Percentiles rank a stretch among this genome's conserved stretches.
phyloP scores from a whole-genome alignment of 768 basidiomycete genomes.

The Macrolepiota albuminosa region DNA sequence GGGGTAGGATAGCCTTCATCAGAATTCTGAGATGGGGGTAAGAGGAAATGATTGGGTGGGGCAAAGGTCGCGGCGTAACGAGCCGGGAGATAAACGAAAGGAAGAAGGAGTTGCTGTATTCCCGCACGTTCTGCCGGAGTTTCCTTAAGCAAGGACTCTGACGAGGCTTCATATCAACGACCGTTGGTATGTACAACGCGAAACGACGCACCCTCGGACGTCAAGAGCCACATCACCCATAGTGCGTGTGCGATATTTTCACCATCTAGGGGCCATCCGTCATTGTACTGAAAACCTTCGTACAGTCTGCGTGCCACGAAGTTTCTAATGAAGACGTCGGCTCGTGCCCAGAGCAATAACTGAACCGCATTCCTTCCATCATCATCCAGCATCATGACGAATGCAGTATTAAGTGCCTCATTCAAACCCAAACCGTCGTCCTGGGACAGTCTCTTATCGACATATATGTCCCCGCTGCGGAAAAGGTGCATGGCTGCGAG shows the following conservation, averaged over 20 bases:
- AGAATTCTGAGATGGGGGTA: slow-evolving; percentile 27
- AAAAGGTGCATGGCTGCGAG: slow-evolving; percentile 35
- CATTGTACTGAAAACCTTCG: slow-evolving; percentile 19
- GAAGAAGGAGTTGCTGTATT: slow-evolving; percentile 31
- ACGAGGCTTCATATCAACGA: not conserved
- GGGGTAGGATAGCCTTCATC: slow-evolving; percentile 22
- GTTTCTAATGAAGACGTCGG: slow-evolving; percentile 35
- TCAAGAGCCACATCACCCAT: slow-evolving; percentile 54
- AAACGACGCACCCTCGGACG: slow-evolving; percentile 31
- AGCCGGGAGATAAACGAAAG: slow-evolving; percentile 45
- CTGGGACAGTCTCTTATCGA: not conserved
- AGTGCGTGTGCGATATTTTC: slow-evolving; percentile 42
- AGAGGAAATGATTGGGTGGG: slow-evolving; percentile 60
- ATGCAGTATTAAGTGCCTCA: slow-evolving; percentile 7
- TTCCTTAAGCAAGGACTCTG: slow-evolving; percentile 27
- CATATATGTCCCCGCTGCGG: slow-evolving; percentile 15
- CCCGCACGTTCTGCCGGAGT: slow-evolving; percentile 21
- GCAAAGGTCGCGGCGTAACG: slow-evolving; percentile 56
- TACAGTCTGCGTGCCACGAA: slow-evolving; percentile 37
- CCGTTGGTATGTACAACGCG: not conserved
- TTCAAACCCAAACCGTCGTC: slow-evolving; percentile 1
- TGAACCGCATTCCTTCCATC: slow-evolving; percentile 51
- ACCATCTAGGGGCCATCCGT: slow-evolving; percentile 50
- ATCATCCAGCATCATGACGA: slow-evolving; percentile 41
- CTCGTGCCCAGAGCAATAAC: slow-evolving; percentile 38